These are phyloP conservation scores for Thielaviopsis cerberus DNA, from an alignment of 2,329 filamentous ascomycete species.

Conservation along the genomic window DNA sequence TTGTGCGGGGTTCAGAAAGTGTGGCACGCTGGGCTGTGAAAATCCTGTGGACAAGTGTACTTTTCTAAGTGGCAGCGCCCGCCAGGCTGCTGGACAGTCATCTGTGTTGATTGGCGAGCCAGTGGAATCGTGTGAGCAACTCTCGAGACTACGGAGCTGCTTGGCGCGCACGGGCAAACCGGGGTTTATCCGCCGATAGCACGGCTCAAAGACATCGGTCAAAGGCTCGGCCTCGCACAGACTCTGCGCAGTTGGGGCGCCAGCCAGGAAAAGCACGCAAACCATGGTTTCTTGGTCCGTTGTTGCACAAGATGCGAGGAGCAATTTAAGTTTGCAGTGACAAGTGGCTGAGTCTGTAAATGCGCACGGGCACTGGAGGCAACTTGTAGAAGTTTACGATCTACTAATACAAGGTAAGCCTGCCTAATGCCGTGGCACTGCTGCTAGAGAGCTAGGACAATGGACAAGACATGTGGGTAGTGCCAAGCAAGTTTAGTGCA, in stretches of 20 bases:
- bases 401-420: too few relatives aligned
- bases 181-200: conserved; percentile 1
- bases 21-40: not conserved
- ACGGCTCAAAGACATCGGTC: not conserved
- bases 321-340: not conserved
- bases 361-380: too few relatives aligned
- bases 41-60: not conserved
- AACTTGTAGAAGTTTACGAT: too few relatives aligned
- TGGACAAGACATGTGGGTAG: too few relatives aligned
- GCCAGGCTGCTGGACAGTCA: not conserved
- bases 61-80: not conserved
- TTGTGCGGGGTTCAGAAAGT: not conserved
- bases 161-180: not conserved
- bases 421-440: too few relatives aligned
- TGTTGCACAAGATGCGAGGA: not conserved
- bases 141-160: not conserved
- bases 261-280: conserved; percentile 14
- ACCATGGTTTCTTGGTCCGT: not conserved
- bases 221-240: not conserved
- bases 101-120: not conserved
- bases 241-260: conserved; percentile 15
- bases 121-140: not conserved
- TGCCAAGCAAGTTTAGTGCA: too few relatives aligned
- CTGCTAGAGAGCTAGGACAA: too few relatives aligned
- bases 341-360: too few relatives aligned